Evolutionary conservation across 225 moss, liverwort and hornwort genomes (phyloP).

Genomic region (Lunularia cruciata): DNA sequence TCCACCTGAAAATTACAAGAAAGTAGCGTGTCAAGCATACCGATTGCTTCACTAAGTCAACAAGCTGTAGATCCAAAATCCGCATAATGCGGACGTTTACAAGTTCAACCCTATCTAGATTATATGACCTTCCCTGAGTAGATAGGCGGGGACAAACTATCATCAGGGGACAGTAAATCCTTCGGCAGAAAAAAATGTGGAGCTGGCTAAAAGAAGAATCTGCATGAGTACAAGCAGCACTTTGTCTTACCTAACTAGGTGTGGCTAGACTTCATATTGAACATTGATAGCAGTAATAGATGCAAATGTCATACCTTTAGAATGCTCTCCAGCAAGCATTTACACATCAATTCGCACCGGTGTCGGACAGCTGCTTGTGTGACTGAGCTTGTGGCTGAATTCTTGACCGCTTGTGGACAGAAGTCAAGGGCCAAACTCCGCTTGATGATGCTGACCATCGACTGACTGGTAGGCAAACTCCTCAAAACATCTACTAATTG

Average conservation of each 20-base stretch:
- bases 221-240: no score
- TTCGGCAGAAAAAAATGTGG: no score
- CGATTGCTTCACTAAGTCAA: no score
- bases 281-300: background rate
- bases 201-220: no score
- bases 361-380: conserved; percentile 81
- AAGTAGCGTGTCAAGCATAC: background rate
- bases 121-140: no score
- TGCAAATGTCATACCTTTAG: conserved; percentile 53
- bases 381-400: conserved; percentile 64
- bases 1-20: conserved; percentile 52
- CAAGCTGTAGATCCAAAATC: no score
- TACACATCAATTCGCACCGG: conserved; percentile 97
- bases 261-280: background rate
- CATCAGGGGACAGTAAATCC: no score
- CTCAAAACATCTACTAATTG: conserved; percentile 92
- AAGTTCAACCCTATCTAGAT: no score
- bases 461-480: conserved; percentile 70
- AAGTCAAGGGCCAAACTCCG: conserved; percentile 89
- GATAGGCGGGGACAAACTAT: no score
- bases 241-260: no score
- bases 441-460: conserved; percentile 87
- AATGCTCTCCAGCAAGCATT: conserved; percentile 87
- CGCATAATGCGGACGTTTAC: no score
- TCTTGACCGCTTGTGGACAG: conserved; percentile 76